Conservation (phyloP, 192 early-diverging fungal species). For the Physocladia obscura region DNA sequence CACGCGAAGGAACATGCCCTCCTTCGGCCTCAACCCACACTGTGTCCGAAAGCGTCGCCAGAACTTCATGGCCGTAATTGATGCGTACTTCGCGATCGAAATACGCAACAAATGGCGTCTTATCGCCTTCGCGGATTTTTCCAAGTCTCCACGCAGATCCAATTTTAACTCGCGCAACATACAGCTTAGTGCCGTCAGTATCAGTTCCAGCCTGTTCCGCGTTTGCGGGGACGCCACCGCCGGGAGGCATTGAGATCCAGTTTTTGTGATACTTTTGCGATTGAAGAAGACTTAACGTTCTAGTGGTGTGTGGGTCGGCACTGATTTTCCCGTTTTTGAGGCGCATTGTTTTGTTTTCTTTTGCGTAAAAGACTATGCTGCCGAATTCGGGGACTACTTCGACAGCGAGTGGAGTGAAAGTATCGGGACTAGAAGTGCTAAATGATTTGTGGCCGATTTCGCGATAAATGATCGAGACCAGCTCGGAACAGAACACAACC, state of each 20-base stretch:
- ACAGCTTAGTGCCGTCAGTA: conserved; percentile 8
- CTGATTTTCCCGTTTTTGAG: conserved; percentile 1
- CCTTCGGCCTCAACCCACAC: not conserved
- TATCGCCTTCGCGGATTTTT: not conserved
- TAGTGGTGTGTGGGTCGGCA: not conserved
- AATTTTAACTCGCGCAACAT: conserved; percentile 27
- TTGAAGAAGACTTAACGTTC: not conserved
- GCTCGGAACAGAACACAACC: conserved; percentile 33
- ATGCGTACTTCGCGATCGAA: conserved; percentile 19
- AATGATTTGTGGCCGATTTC: conserved; percentile 24
- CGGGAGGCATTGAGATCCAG: conserved; percentile 3
- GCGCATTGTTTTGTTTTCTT: conserved; percentile 11
- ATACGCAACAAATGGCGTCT: conserved; percentile 8
- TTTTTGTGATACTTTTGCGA: not conserved
- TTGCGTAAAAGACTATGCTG: conserved; percentile 11
- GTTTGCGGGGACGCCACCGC: not conserved
- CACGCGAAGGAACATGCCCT: conserved; percentile 3
- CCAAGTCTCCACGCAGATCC: conserved; percentile 8
- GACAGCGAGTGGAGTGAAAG: conserved; percentile 39
- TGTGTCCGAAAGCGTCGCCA: not conserved
- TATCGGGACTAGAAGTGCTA: conserved; percentile 18
- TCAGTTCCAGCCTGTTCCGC: conserved; percentile 20
- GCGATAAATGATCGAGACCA: conserved; percentile 34
- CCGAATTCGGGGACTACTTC: conserved; percentile 29
- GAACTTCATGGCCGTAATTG: conserved; percentile 17